phyloP scores from a whole-genome alignment of 2,329 filamentous ascomycete genomes.

The Cytospora piceae region DNA sequence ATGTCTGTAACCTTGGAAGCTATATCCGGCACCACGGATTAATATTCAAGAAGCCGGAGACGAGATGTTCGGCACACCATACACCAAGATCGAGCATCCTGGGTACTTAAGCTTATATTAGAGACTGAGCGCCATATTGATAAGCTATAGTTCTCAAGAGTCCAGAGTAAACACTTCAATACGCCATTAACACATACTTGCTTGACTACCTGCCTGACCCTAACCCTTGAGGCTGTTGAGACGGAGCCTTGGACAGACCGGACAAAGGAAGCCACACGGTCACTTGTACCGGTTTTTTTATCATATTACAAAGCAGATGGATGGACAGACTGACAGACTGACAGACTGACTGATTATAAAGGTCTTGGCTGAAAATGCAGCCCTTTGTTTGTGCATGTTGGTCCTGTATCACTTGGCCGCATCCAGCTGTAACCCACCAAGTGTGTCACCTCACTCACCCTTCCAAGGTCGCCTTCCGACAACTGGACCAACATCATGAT shows the following conservation, averaged over 20 bases:
- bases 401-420: constrained; percentile 18
- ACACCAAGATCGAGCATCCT: too few relatives aligned
- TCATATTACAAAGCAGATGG: background rate
- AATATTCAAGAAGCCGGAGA: too few relatives aligned
- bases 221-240: background rate
- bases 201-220: background rate
- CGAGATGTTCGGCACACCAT: too few relatives aligned
- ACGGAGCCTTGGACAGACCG: too few relatives aligned
- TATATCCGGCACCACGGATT: background rate
- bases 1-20: too few relatives aligned
- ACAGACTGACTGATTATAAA: background rate
- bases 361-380: constrained; percentile 19
- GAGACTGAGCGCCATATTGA: too few relatives aligned
- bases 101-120: too few relatives aligned
- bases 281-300: background rate
- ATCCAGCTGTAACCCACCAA: constrained; percentile 7
- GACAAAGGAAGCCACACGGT: background rate
- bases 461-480: background rate
- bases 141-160: too few relatives aligned
- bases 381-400: constrained; percentile 22
- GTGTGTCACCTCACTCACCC: constrained; percentile 1
- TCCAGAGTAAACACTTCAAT: too few relatives aligned
- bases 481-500: background rate
- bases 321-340: background rate
- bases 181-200: too few relatives aligned